phyloP scores from a whole-genome alignment of 2,329 filamentous ascomycete genomes.

The Erysiphe pulchra region DNA sequence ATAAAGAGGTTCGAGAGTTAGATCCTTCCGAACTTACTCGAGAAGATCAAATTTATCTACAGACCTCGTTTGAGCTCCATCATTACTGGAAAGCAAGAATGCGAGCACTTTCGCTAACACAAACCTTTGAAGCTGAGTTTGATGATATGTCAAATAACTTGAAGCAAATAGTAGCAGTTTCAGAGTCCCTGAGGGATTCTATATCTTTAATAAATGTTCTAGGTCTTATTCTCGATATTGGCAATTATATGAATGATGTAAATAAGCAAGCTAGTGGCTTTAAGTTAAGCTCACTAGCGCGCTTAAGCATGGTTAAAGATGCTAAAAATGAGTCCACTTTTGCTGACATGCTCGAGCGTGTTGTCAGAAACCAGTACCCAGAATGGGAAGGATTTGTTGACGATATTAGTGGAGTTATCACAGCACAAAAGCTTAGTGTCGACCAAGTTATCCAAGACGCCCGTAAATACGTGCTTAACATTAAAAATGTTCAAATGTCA shows the following conservation, averaged over 20 bases:
- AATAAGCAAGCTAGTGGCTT: constrained; percentile 97
- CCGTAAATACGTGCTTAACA: constrained; percentile 78
- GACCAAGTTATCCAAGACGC: constrained; percentile 75
- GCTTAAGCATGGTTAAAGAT: constrained; percentile 94
- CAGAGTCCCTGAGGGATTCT: constrained; percentile 73
- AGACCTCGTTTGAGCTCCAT: constrained; percentile 78
- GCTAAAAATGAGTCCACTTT: constrained; percentile 96
- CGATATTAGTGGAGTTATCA: constrained; percentile 59
- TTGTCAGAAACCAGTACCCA: constrained; percentile 85
- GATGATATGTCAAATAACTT: constrained; percentile 75
- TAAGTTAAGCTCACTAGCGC: constrained; percentile 83
- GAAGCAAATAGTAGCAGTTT: constrained; percentile 61
- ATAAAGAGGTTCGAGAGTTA: constrained; percentile 52
- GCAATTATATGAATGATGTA: constrained; percentile 99
- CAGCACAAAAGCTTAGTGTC: constrained; percentile 75
- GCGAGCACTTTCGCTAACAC: constrained; percentile 65
- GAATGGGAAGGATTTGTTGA: constrained; percentile 78
- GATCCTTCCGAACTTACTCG: constrained; percentile 73
- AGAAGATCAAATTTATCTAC: constrained; percentile 86
- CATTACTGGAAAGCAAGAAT: constrained; percentile 98
- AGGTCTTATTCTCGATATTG: constrained; percentile 86
- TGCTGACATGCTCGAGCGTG: constrained; percentile 84
- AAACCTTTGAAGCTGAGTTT: constrained; percentile 67
- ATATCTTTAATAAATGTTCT: constrained; percentile 89
- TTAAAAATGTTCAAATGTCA: constrained; percentile 78